Percentiles rank a stretch among this genome's conserved stretches.
phyloP scores from a whole-genome alignment of 768 basidiomycete species.

The Auricularia heimuer region DNA sequence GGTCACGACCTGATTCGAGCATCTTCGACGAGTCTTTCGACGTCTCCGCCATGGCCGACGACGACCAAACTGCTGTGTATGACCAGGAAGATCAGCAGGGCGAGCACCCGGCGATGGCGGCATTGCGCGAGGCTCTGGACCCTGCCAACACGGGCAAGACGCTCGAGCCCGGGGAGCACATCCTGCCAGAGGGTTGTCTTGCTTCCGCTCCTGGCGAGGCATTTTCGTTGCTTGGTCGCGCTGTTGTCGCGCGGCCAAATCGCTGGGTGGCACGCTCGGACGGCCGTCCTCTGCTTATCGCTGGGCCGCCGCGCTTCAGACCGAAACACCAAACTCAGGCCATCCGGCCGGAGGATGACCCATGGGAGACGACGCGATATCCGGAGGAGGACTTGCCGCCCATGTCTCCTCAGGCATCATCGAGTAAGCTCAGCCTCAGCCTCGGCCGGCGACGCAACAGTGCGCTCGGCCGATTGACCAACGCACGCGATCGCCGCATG shows the following conservation, averaged over 20 bases:
- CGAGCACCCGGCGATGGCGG: slow-evolving; percentile 28
- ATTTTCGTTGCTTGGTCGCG: slow-evolving; percentile 12
- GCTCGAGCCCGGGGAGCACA: slow-evolving; percentile 12
- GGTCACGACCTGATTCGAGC: not conserved
- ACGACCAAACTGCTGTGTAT: not conserved
- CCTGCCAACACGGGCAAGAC: slow-evolving; percentile 11
- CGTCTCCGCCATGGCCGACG: slow-evolving; percentile 1
- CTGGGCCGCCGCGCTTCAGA: not conserved
- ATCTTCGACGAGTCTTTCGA: slow-evolving; percentile 4
- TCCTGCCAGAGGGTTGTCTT: slow-evolving; percentile 16
- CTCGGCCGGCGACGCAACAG: slow-evolving; percentile 1
- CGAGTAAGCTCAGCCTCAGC: not conserved
- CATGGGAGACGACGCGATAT: slow-evolving; percentile 14
- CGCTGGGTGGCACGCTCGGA: slow-evolving; percentile 10
- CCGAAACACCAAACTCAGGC: not conserved
- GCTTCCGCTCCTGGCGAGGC: slow-evolving; percentile 11
- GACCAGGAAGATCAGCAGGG: not conserved
- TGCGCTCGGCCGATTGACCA: not conserved
- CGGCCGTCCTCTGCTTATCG: not conserved
- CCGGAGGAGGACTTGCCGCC: not conserved
- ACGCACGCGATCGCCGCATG: not conserved
- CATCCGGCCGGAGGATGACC: slow-evolving; percentile 2
- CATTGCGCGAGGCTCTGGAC: slow-evolving; percentile 24
- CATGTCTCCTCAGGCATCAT: not conserved
- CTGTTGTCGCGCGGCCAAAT: slow-evolving; percentile 12